Evolutionary conservation across 2,329 filamentous ascomycete species (phyloP).

Genomic region (Paracamarosporium sp.): DNA sequence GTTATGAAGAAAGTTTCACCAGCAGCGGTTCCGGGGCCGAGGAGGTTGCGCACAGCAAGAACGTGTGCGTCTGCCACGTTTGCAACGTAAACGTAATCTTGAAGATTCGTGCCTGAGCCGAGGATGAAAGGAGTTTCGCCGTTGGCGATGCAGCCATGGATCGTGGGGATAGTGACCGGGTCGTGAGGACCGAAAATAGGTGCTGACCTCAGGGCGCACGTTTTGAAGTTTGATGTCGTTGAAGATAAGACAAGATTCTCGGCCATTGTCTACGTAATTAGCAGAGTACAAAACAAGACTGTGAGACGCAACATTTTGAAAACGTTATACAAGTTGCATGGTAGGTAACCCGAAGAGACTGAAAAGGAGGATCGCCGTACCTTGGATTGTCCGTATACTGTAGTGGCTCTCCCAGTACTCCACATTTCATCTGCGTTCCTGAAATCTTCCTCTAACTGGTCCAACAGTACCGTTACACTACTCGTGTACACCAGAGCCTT

Average conservation of each 20-base stretch:
- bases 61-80: slow-evolving; percentile 82
- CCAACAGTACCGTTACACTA: slow-evolving; percentile 84
- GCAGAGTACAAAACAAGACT: not conserved
- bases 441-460: slow-evolving; percentile 75
- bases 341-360: not conserved
- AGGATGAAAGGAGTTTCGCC: slow-evolving; percentile 80
- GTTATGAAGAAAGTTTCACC: slow-evolving; percentile 91
- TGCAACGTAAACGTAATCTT: slow-evolving; percentile 73
- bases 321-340: not conserved
- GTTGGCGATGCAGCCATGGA: slow-evolving; percentile 74
- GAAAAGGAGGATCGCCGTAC: slow-evolving; percentile 49
- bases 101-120: slow-evolving; percentile 74
- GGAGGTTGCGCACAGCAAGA: slow-evolving; percentile 76
- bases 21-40: slow-evolving; percentile 64
- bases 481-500: slow-evolving; percentile 90
- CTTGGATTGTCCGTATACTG: slow-evolving; percentile 91
- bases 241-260: slow-evolving; percentile 81
- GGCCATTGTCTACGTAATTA: slow-evolving; percentile 67
- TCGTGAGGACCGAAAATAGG: slow-evolving; percentile 94
- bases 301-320: not conserved
- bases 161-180: slow-evolving; percentile 73
- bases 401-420: slow-evolving; percentile 74
- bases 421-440: slow-evolving; percentile 85
- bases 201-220: slow-evolving; percentile 81
- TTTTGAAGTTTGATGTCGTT: slow-evolving; percentile 73